Base-by-base conservation (phyloP, 2,329 filamentous ascomycete genomes). In the Colletotrichum abscissum region DNA sequence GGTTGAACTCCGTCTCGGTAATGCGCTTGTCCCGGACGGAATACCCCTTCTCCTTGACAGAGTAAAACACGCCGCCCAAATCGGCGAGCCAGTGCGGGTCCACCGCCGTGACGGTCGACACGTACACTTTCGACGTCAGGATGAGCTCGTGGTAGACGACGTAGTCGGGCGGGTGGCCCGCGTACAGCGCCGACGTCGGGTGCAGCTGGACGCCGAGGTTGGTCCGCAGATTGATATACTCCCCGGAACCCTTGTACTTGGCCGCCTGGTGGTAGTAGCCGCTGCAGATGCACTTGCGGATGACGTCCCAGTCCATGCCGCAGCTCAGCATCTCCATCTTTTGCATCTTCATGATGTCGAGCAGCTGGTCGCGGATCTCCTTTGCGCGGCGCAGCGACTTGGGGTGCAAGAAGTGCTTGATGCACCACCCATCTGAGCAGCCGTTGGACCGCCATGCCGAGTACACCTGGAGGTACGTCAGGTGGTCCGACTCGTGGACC, bases 191-290 rank as follows among this genome's bases (percentile, higher is more conserved):
- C 75, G 92, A 95, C 0, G 97, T 99, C 1, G 97, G 97, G 81
- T 99, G 97, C 35, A 99, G 88, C 81, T 98, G 95, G 67, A 99
- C 94, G 1, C 94, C 95, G 3, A 99, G 95, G 79, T 94, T 97
- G 0, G 97, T 99, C 26, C 97, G 93, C 46, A 99, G 88, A 82
- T 99, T 99, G 84, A 98, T 93, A 85, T 98, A 99, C 84, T 99
- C 97, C 77, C 97, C 97, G 19, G 98, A 94, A 3, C 97, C 97
- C 84, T 97, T 97, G 75, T 97, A 95, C 79, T 95, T 95, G 35
- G 97, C 97, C 6, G 97, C 97, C 85, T 99, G 97, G 80, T 98
- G 96, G 84, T 98, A 99, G 86, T 98, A 99, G 14, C 97, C 97
- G 0, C 94, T 95, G 86, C 97, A 99, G 80, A 99, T 98, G 81